A percentile compares a stretch with the other conserved stretches of the same genome.
Evolutionary conservation across 768 basidiomycete species (phyloP).

Genomic region (Tubosaeta brunneosetosa): DNA sequence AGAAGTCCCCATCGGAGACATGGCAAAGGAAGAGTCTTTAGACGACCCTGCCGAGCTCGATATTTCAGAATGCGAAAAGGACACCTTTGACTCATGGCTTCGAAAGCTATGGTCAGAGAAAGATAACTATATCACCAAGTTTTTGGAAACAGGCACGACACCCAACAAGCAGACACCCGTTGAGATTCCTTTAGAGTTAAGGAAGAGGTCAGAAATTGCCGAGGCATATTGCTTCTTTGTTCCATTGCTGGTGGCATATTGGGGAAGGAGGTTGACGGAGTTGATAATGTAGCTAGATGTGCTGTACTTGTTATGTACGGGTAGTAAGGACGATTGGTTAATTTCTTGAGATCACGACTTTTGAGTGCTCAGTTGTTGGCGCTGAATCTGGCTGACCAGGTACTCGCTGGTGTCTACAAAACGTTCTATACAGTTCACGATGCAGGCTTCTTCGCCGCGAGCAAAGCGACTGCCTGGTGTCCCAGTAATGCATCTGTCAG

Average conservation of each 20-base stretch:
- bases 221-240: slow-evolving; percentile 70
- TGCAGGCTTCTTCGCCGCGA: slow-evolving; percentile 72
- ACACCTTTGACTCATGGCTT: slow-evolving; percentile 79
- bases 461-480: slow-evolving; percentile 76
- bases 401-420: slow-evolving; percentile 85
- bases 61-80: slow-evolving; percentile 54
- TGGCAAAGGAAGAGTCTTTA: slow-evolving; percentile 34
- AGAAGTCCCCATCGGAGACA: slow-evolving; percentile 67
- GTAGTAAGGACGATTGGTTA: neutral
- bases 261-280: slow-evolving; percentile 39
- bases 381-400: slow-evolving; percentile 65
- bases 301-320: slow-evolving; percentile 8
- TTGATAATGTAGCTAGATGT: slow-evolving; percentile 16
- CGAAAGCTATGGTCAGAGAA: slow-evolving; percentile 79
- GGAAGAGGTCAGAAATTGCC: slow-evolving; percentile 49
- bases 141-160: slow-evolving; percentile 51
- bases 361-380: slow-evolving; percentile 41
- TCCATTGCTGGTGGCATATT: slow-evolving; percentile 49
- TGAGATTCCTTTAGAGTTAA: slow-evolving; percentile 59
- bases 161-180: slow-evolving; percentile 30
- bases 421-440: slow-evolving; percentile 86
- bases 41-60: slow-evolving; percentile 40
- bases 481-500: slow-evolving; percentile 70
- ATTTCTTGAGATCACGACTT: slow-evolving; percentile 4
- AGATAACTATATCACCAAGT: slow-evolving; percentile 70